Conservation (phyloP, 208 protist species). For the Naegleria gruberi region DNA sequence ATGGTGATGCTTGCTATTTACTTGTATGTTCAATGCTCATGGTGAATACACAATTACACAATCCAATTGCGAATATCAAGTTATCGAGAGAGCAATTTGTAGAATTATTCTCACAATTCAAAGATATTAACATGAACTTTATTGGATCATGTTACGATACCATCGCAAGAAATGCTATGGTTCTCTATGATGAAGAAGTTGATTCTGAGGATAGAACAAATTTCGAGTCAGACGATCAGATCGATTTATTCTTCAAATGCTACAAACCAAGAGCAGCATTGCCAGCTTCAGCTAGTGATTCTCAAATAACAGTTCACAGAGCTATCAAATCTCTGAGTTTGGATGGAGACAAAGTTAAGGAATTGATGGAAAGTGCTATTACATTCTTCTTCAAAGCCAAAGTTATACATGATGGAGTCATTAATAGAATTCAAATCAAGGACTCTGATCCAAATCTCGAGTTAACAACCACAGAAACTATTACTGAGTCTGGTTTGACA, state of each 20-base stretch:
- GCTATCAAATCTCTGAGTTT: neutral
- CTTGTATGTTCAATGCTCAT: neutral
- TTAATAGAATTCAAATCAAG: neutral
- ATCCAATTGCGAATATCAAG: neutral
- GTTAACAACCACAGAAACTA: neutral
- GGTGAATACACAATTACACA: neutral
- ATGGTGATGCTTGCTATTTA: neutral
- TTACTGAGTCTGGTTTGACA: neutral
- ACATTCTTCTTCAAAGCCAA: neutral
- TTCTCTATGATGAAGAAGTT: neutral
- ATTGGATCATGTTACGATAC: neutral
- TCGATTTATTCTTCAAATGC: neutral
- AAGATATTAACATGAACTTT: neutral
- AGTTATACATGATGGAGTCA: neutral
- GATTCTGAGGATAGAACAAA: neutral
- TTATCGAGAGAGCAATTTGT: neutral
- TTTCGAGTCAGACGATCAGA: neutral
- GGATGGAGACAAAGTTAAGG: neutral
- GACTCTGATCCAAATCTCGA: neutral
- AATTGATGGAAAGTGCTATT: neutral
- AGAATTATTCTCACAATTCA: neutral
- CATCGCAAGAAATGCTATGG: neutral
- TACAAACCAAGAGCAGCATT: neutral
- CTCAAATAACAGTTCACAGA: neutral
- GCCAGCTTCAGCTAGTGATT: neutral